Percentiles rank a stretch among this genome's conserved stretches.
These are phyloP conservation scores for Setaria viridis DNA, from an alignment of 202 grass and related monocot species.

Conservation along the genomic window DNA sequence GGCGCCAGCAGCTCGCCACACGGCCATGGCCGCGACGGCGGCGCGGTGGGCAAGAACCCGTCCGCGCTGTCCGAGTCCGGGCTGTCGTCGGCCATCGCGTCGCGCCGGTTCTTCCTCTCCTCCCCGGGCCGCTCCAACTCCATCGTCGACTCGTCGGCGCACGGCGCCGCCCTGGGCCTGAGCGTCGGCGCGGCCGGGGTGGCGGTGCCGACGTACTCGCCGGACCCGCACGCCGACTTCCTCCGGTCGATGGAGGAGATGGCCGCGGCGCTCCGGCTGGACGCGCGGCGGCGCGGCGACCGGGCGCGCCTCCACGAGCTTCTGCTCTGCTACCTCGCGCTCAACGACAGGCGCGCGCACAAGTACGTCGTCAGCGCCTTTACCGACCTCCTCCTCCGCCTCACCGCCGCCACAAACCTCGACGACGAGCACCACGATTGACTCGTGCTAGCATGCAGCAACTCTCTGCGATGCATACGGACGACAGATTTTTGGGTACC, in stretches of 20 bases:
- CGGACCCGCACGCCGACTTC: conserved; percentile 92
- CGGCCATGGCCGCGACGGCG: conserved; percentile 12
- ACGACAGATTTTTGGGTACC: conserved; percentile 22
- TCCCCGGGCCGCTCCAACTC: conserved; percentile 86
- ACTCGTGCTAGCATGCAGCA: background rate
- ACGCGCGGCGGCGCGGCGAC: conserved; percentile 61
- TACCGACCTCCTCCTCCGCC: conserved; percentile 85
- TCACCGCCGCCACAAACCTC: conserved; percentile 43
- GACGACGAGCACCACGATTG: conserved; percentile 21
- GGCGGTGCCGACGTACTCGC: conserved; percentile 91
- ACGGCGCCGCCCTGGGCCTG: conserved; percentile 17
- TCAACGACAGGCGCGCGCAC: conserved; percentile 84
- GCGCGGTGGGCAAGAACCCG: conserved; percentile 31
- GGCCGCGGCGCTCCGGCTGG: conserved; percentile 73
- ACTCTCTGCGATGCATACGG: background rate
- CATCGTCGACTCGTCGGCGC: conserved; percentile 73
- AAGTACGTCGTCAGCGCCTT: conserved; percentile 93
- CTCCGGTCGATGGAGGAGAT: conserved; percentile 94
- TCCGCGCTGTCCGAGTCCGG: conserved; percentile 52
- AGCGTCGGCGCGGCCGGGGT: conserved; percentile 60
- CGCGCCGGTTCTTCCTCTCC: conserved; percentile 84
- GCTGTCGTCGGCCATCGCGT: conserved; percentile 89
- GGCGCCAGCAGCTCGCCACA: conserved; percentile 44
- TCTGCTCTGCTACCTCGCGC: conserved; percentile 92
- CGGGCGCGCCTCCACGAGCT: conserved; percentile 88